Percentiles rank a stretch among this genome's conserved stretches.
Conservation (phyloP, 2,329 filamentous ascomycete genomes). For the Orbilia ellipsospora region DNA sequence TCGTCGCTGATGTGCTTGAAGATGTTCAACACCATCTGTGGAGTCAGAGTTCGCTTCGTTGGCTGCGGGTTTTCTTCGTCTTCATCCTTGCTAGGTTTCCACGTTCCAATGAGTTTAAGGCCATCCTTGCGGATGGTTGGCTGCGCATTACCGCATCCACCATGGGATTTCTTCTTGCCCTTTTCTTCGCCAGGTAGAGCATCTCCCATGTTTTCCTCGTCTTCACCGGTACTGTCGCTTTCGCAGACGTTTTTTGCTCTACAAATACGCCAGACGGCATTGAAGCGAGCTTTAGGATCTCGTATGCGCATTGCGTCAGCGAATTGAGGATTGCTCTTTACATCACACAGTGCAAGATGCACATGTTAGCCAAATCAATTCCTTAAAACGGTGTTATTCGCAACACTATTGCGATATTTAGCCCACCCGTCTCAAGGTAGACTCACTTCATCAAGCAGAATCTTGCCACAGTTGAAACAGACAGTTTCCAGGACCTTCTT, state of each 20-base stretch:
- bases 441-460: slow-evolving; percentile 98
- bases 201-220: slow-evolving; percentile 66
- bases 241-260: slow-evolving; percentile 89
- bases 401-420: slow-evolving; percentile 30
- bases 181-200: slow-evolving; percentile 56
- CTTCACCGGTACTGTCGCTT: slow-evolving; percentile 75
- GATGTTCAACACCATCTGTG: slow-evolving; percentile 84
- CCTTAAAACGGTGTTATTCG: slow-evolving; percentile 40
- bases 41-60: slow-evolving; percentile 84
- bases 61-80: slow-evolving; percentile 76
- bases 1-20: slow-evolving; percentile 84
- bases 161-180: slow-evolving; percentile 67
- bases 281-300: slow-evolving; percentile 94
- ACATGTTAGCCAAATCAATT: slow-evolving; percentile 58
- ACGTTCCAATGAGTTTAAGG: slow-evolving; percentile 80
- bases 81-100: slow-evolving; percentile 76
- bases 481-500: slow-evolving; percentile 99
- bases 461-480: slow-evolving; percentile 98
- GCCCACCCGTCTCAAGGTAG: slow-evolving; percentile 65
- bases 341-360: slow-evolving; percentile 56
- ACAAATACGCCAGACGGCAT: slow-evolving; percentile 89
- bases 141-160: slow-evolving; percentile 94
- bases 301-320: slow-evolving; percentile 81
- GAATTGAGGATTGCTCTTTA: slow-evolving; percentile 85
- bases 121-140: slow-evolving; percentile 89